Conservation (phyloP, 306 rosid species). For the Quercus dentata region DNA sequence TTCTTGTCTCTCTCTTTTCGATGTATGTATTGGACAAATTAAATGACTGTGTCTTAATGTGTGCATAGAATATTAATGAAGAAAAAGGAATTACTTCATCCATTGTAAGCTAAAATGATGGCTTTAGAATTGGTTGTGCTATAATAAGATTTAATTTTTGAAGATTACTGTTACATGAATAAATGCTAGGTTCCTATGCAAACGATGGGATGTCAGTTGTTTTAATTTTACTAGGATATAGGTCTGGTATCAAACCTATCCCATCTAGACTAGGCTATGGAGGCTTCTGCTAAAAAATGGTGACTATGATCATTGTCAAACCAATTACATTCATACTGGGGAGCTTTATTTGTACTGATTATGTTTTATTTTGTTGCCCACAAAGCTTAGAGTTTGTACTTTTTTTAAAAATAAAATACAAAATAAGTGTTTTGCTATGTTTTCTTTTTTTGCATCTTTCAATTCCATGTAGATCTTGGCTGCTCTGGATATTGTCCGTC, state of each 20-base stretch:
- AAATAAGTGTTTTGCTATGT: neutral
- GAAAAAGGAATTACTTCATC: no score
- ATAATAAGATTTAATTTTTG: neutral
- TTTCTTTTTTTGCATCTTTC: conserved; percentile 5
- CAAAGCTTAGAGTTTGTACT: neutral
- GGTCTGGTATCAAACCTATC: neutral
- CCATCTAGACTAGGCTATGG: conserved; percentile 7
- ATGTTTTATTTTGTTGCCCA: neutral
- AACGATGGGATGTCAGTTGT: conserved; percentile 7
- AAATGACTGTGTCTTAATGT: no score
- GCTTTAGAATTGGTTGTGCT: neutral
- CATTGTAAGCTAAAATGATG: neutral
- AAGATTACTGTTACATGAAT: neutral
- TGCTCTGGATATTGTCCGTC: conserved; percentile 91
- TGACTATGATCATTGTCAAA: neutral
- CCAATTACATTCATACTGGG: neutral
- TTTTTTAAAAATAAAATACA: conserved; percentile 2
- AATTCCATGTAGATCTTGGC: conserved; percentile 64
- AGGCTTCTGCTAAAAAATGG: neutral
- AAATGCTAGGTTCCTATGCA: neutral
- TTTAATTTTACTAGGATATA: neutral
- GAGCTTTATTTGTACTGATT: neutral
- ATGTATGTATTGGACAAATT: neutral
- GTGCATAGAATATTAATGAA: no score
- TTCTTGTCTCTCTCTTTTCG: neutral